Evolutionary conservation across 495 filamentous ascomycete genomes (phyloP), one percentile per base, ranked within the genome.

Genomic region (Trichoderma orchidacearum): DNA sequence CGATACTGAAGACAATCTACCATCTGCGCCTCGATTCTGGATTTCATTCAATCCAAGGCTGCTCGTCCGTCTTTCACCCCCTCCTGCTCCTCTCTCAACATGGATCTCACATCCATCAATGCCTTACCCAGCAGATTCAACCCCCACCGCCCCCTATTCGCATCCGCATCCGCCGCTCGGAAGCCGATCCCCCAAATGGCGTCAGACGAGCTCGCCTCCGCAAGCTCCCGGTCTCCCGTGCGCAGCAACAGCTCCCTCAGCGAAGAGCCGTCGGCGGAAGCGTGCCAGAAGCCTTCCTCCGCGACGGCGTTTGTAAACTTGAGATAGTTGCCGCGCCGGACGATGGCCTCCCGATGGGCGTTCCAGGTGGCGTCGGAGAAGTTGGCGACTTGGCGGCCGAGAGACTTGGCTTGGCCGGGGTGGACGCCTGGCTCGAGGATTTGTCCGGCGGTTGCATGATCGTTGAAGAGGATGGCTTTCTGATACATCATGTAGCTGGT

Each of bases 101-200:
- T 59, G 66, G 73, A 75, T 59, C 82, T 62, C 31, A 68, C 66
- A 11, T 59, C 61, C 68, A 72, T 68, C 54, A 70, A 56, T 48
- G 62, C 67, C 69, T 82, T 83, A 5, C 85, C 85, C 59, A 88
- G 62, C 58, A 87, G 63, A 68, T 88, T 89, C 68, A 77, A 56
- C 45, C 85, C 85, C 85, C 85, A 88, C 36, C 67, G 59, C 18
- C 63, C 60, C 27, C 79, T 70, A 58, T 70, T 77, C 8, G 15
- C 54, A 54, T 64, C 71, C 0, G 81, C 83, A 59, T 72, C 71
- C 28, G 61, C 68, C 30, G 72, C 73, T 1, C 60, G 66, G 64
- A 80, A 85, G 12, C 85, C 85, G 30, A 88, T 66, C 6, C 85
- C 85, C 85, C 84, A 88, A 55, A 86, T 77, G 27, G 70, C 61